Evolutionary conservation across 2,329 filamentous ascomycete species (phyloP), one percentile per base, ranked within the genome.

Genomic region (Ceratocystis smalleyi): DNA sequence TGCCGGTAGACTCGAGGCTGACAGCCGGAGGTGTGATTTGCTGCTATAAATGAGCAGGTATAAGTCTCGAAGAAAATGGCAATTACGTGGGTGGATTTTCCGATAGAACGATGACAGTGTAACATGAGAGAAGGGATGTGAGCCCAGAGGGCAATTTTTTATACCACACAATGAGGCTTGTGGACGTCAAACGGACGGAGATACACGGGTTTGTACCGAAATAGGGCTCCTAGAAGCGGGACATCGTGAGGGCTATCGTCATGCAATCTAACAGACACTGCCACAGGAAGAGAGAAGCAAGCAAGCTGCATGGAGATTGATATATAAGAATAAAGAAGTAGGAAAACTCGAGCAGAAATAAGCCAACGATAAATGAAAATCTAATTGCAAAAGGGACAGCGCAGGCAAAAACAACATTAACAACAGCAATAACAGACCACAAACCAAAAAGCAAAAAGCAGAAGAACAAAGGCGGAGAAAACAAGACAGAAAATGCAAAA

Each of bases 381-480:
- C 22, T 54, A 54, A 54, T 54, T 54, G 49, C 65, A 66, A 65
- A 59, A 40, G 59, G 68, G 64, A 40, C 19, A 65, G 65, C 17
- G 43, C 43, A 54, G n/a, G 22, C 22, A 19, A 22, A n/a, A 30
- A 61, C 40, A 49, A 17, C 1, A 59, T 47, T 10, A 63, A n/a
- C 24, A 30, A 61, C 40, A 49, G 7, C 1, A 59, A 59, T 10
- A 63, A n/a, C 24, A 59, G 10, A 47, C 78, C 77, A 75, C 72
- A 74, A 70, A 71, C 69, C 68, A 67, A 64, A 60, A 62, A 60
- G 55, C 65, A 69, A 67, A 63, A 70, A 65, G 69, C 59, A 70
- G 68, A 69, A 69, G 71, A 71, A 69, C 69, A 70, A 69, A 72
- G 69, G 68, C 72, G 69, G 72, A 71, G 8, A 51, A 17, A 51